These are phyloP conservation scores for Starmerella cellae DNA, from an alignment of 805 yeast genomes.

Conservation along the genomic window DNA sequence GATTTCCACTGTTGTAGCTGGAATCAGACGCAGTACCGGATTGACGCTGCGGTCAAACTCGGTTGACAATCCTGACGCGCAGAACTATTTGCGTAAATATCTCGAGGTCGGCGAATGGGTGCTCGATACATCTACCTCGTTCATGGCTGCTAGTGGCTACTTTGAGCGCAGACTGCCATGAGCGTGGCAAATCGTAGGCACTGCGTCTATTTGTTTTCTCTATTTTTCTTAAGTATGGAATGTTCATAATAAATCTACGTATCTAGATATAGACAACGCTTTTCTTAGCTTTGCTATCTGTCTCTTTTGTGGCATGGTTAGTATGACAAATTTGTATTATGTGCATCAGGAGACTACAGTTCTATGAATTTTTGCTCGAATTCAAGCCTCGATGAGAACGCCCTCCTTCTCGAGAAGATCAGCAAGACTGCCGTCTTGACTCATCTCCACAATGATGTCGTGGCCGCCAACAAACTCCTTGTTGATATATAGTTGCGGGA, in stretches of 20 bases:
- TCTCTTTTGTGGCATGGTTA: too few species aligned
- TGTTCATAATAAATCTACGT: too few species aligned
- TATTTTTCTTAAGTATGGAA: too few species aligned
- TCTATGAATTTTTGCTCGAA: too few species aligned
- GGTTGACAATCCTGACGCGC: constrained; percentile 38
- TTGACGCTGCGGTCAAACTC: constrained; percentile 40
- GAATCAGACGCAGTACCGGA: constrained; percentile 75
- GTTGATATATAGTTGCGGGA: constrained; percentile 82
- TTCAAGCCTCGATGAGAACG: constrained; percentile 48
- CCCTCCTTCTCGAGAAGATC: constrained; percentile 67
- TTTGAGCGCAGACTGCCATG: constrained; percentile 35
- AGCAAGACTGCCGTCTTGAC: constrained; percentile 70
- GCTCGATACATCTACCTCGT: constrained; percentile 57
- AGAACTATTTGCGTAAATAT: constrained; percentile 41
- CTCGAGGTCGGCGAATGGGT: constrained; percentile 75
- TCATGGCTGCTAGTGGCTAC: constrained; percentile 58
- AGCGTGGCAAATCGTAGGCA: background rate
- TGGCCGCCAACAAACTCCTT: constrained; percentile 96
- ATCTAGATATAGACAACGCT: too few species aligned
- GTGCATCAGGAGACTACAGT: too few species aligned
- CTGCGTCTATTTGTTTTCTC: too few species aligned
- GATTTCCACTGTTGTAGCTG: constrained; percentile 71
- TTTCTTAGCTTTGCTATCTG: too few species aligned
- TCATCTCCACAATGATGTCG: constrained; percentile 86
- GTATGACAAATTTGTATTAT: too few species aligned